Base-by-base conservation (phyloP, 306 rosid species). In the Bauhinia variegata region DNA sequence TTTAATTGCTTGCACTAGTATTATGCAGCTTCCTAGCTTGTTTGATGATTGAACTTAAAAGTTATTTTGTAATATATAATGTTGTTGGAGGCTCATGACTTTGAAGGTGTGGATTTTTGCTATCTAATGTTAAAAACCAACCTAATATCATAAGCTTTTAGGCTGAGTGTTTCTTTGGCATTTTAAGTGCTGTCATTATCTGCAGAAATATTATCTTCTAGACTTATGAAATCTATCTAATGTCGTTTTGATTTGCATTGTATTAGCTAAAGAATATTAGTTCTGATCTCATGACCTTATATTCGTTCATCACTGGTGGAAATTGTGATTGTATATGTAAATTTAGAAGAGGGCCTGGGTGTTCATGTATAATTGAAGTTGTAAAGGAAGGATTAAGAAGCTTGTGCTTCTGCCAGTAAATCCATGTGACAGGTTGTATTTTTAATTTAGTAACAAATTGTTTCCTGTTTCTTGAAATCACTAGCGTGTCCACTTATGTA, bases 1-100 rank as follows among this genome's bases (percentile, higher is more conserved):
- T 70, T 48, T 64, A 16, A 16, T 64, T 70, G 16, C 53, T 71
- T 65, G 11, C 36, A 28, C 18, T 17, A 13, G 17, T 36, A 48
- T 23, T 44, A 23, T 46, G 31, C 16, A 36, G 37, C 19, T 55
- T 30, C 43, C 43, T 73, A 68, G 49, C 42, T 42, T 44, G 12
- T 28, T 15, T 63, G 47, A 47, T 41, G 15, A 15, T 54, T 58
- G 12, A 42, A 16, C 48, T 38, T 63, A 19, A 54, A 52, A 50
- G n/a, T 15, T 23, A 2, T 23, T 2, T 23, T 23, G 28, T 23
- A 23, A 23, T 23, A 23, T 23, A 23, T 23, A 1, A 23, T 23
- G 28, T 23, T 23, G 2, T 23, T 23, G 28, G 28, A 23, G 28
- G 28, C 28, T 23, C 28, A 23, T 23, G 28, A 23, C 28, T 23